A percentile compares a stretch with the other conserved stretches of the same genome.
phyloP scores from a whole-genome alignment of 495 filamentous ascomycete species.

The Schizothecium vesticola region DNA sequence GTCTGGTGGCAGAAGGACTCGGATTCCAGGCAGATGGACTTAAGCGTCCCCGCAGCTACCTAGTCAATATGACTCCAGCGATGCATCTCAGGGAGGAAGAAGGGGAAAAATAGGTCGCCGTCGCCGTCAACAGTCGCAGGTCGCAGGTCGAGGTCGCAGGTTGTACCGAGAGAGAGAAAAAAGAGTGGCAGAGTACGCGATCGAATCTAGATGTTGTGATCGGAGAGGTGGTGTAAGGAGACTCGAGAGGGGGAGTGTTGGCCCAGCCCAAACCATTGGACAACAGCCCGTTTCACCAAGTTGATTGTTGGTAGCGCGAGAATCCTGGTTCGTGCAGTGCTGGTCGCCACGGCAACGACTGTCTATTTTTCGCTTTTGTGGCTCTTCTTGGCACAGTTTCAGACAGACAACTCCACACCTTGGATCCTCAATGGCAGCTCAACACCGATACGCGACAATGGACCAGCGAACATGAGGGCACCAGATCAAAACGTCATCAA shows the following conservation, averaged over 20 bases:
- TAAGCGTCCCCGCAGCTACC: slow-evolving; percentile 2
- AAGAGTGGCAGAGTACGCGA: background rate
- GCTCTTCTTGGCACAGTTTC: background rate
- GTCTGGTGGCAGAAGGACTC: slow-evolving; percentile 5
- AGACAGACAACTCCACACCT: slow-evolving; percentile 1
- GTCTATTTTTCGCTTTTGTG: slow-evolving; percentile 2
- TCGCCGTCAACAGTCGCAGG: background rate
- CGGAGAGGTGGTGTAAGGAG: background rate
- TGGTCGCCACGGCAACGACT: slow-evolving; percentile 5
- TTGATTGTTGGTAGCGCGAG: slow-evolving; percentile 7
- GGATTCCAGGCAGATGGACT: background rate
- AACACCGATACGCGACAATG: background rate
- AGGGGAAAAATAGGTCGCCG: background rate
- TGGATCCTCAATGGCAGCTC: background rate
- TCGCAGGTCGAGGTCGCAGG: background rate
- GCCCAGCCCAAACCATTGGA: slow-evolving; percentile 8
- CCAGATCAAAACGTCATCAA: background rate
- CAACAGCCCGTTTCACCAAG: slow-evolving; percentile 6
- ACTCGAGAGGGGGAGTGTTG: background rate
- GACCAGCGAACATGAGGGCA: background rate
- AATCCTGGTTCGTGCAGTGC: slow-evolving; percentile 3
- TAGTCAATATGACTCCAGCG: slow-evolving; percentile 5
- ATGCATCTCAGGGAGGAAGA: slow-evolving; percentile 15
- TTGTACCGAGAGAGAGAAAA: background rate
- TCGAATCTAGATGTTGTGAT: background rate